phyloP scores from a whole-genome alignment of 495 filamentous ascomycete genomes.

The Durotheca rogersii region DNA sequence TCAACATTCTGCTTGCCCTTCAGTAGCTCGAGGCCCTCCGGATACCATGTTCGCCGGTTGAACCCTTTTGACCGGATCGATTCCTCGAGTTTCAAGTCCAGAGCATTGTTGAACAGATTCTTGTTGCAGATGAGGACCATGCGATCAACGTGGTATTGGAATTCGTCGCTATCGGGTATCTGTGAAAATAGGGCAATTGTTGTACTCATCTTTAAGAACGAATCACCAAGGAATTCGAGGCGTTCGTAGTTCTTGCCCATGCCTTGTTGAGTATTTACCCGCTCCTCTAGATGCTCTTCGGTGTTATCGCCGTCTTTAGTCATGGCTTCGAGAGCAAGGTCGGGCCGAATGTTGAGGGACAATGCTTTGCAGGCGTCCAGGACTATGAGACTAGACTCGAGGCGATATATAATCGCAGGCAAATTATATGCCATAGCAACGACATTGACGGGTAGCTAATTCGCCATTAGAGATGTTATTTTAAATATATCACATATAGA shows the following conservation, averaged over 20 bases:
- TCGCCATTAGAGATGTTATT: constrained; percentile 23
- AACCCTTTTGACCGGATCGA: constrained; percentile 84
- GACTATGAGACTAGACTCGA: constrained; percentile 81
- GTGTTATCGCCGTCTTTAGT: constrained; percentile 95
- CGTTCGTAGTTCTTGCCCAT: constrained; percentile 98
- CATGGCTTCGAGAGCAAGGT: constrained; percentile 80
- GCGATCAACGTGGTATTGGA: constrained; percentile 82
- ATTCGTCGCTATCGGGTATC: constrained; percentile 78
- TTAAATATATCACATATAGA: neutral
- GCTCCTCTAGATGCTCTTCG: constrained; percentile 68
- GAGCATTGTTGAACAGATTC: constrained; percentile 78
- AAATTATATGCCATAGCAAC: constrained; percentile 70
- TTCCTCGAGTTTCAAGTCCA: constrained; percentile 65
- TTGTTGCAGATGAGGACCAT: constrained; percentile 93
- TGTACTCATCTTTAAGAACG: constrained; percentile 94
- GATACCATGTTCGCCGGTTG: constrained; percentile 79
- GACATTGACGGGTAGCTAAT: constrained; percentile 62
- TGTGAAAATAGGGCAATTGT: constrained; percentile 78
- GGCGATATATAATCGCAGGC: constrained; percentile 77
- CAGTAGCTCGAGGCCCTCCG: constrained; percentile 63
- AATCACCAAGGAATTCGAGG: constrained; percentile 90
- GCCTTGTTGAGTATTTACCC: constrained; percentile 75
- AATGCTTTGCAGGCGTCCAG: constrained; percentile 63
- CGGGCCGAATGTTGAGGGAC: constrained; percentile 60
- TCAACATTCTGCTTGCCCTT: constrained; percentile 45